Evolutionary conservation across 108 stramenopile species (phyloP), one percentile per base, ranked within the genome.

Genomic region (Pseudonitzschia delicatissima): DNA sequence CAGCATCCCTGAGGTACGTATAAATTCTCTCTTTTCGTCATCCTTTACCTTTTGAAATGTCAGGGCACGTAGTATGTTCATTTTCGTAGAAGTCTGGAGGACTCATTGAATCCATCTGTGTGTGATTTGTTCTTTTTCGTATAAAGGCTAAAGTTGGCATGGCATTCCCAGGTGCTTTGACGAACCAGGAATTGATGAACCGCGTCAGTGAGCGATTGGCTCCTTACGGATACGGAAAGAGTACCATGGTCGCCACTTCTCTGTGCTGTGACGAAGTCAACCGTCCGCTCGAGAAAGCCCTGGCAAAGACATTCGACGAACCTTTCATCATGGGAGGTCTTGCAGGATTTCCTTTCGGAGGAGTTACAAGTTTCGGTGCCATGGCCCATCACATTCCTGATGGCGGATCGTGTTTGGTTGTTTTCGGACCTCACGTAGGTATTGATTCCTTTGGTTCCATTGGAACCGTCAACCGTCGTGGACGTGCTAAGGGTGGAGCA

Each of bases 391-490:
- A 87, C 71, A 81, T 87, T 33, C 83, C 87, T 8, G 83, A 84
- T 51, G 79, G 79, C 25, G 86, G 86, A 25, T 77, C 63, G 18
- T 78, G 77, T 53, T 52, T 87, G 35, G 65, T 83, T 11, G 69
- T 84, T 28, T 84, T 70, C 62, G 87, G 83, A 51, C 87, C 87
- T 51, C 87, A 87, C 45, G 87, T 87, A 0, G 87, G 87, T 36
- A 62, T 87, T 28, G 77, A 78, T 40, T 33, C 47, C 6, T 58
- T 73, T 33, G 87, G 87, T 5, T 45, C 44, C 11, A 67, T 87
- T 21, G 87, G 87, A 40, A 85, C 74, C 20, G 79, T 85, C 25
- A 74, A 85, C 23, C 83, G 87, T 28, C 69, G 80, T 15, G 79
- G 87, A 59, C 57, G 78, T 44, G 60, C 57, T 34, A 69, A 64